Conservation (phyloP, 352 stramenopile species). For the Thalassiosira mediterranea region DNA sequence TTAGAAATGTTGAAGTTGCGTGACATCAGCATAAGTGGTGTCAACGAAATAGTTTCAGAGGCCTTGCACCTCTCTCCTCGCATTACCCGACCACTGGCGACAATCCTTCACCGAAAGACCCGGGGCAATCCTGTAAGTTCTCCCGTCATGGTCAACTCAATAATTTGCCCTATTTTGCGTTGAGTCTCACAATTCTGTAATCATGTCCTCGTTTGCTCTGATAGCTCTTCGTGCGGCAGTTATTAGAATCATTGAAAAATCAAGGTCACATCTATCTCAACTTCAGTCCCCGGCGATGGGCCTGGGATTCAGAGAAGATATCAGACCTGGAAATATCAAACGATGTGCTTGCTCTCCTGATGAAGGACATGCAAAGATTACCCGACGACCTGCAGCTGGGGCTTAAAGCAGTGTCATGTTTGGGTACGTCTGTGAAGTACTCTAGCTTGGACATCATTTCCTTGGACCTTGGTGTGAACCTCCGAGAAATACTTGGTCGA, state of each 20-base stretch:
- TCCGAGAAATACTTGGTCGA: constrained; percentile 15
- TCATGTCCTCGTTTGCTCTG: no score
- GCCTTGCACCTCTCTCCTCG: constrained; percentile 44
- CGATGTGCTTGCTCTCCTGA: constrained; percentile 33
- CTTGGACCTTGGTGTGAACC: constrained; percentile 12
- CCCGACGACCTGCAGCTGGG: constrained; percentile 24
- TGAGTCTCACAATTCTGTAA: no score
- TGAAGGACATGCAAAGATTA: constrained; percentile 37
- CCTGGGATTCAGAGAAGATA: constrained; percentile 14
- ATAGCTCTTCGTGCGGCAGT: background rate
- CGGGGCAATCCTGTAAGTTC: constrained; percentile 36
- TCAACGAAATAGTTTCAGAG: constrained; percentile 48
- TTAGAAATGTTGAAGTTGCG: constrained; percentile 32
- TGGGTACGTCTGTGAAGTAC: constrained; percentile 27
- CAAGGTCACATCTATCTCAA: background rate
- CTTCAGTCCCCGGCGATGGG: constrained; percentile 1
- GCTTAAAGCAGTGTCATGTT: constrained; percentile 36
- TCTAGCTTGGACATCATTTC: constrained; percentile 37
- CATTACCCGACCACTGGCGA: constrained; percentile 31
- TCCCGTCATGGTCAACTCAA: background rate
- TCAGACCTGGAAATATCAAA: constrained; percentile 34
- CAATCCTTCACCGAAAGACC: constrained; percentile 40
- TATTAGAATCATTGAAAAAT: background rate
- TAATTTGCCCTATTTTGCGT: no score
- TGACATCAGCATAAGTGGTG: constrained; percentile 20